Evolutionary conservation across 768 basidiomycete species (phyloP).

Genomic region (Nidularia pulvinata): DNA sequence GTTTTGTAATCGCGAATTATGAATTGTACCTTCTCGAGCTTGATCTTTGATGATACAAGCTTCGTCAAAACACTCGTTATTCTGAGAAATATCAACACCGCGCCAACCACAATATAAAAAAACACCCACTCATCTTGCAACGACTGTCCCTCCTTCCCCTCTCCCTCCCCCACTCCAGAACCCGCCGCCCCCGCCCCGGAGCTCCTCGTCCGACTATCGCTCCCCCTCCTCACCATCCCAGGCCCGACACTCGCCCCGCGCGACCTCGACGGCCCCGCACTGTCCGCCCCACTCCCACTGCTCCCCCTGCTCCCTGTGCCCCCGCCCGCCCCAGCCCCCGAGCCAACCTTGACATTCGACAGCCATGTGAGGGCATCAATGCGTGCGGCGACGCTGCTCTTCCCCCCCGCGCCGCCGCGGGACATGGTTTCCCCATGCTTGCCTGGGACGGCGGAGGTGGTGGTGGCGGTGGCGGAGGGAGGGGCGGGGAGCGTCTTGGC

Average conservation of each 20-base stretch:
- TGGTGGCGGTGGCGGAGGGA: too few species aligned
- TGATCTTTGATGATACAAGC: conserved; percentile 68
- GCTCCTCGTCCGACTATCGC: conserved; percentile 37
- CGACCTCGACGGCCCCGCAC: conserved; percentile 44
- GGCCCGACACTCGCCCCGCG: conserved; percentile 35
- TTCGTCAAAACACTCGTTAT: conserved; percentile 73
- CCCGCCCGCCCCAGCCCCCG: conserved; percentile 22
- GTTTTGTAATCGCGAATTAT: background rate
- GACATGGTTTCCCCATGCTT: conserved; percentile 42
- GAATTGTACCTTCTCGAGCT: conserved; percentile 74
- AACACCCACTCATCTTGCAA: conserved; percentile 72
- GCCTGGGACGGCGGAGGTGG: conserved; percentile 15
- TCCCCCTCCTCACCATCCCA: conserved; percentile 22
- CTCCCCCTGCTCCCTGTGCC: conserved; percentile 51
- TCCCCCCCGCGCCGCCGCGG: conserved; percentile 47
- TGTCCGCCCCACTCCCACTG: conserved; percentile 44
- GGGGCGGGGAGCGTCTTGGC: too few species aligned
- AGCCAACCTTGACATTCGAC: conserved; percentile 67
- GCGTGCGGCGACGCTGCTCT: conserved; percentile 30
- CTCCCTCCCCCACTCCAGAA: conserved; percentile 27
- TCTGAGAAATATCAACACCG: conserved; percentile 31
- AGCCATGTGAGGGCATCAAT: conserved; percentile 77
- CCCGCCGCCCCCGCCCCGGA: conserved; percentile 48
- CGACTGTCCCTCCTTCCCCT: conserved; percentile 36
- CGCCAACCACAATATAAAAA: background rate